These are phyloP conservation scores for Ceratobasidium sp. DNA, from an alignment of 1,284 basidiomycete species.

Conservation along the genomic window DNA sequence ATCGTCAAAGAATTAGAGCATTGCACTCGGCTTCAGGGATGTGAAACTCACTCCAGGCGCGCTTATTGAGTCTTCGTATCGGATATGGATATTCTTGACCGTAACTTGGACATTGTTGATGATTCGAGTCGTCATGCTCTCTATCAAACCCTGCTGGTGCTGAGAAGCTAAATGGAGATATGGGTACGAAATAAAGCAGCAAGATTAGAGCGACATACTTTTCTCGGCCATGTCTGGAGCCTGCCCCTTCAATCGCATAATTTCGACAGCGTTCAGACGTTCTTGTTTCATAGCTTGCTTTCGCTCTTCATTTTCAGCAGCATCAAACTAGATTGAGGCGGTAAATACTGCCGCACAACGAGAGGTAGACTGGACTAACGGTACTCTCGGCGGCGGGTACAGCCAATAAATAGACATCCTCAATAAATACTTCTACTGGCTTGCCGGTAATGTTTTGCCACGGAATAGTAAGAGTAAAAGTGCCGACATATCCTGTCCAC, in stretches of 20 bases:
- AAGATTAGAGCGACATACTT: neutral
- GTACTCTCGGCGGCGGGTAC: slow-evolving; percentile 79
- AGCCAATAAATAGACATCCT: slow-evolving; percentile 96
- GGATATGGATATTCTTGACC: slow-evolving; percentile 93
- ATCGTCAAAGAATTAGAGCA: neutral
- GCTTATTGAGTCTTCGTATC: slow-evolving; percentile 95
- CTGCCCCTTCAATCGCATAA: slow-evolving; percentile 78
- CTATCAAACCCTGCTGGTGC: slow-evolving; percentile 83
- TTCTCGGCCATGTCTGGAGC: slow-evolving; percentile 58
- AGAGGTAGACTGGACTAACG: slow-evolving; percentile 44
- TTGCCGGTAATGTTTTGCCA: slow-evolving; percentile 95
- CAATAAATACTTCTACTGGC: slow-evolving; percentile 91
- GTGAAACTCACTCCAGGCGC: slow-evolving; percentile 79
- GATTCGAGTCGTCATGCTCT: slow-evolving; percentile 89
- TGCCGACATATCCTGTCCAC: slow-evolving; percentile 86
- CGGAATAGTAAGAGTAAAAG: slow-evolving; percentile 91
- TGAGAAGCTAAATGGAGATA: slow-evolving; percentile 63
- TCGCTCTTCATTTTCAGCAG: slow-evolving; percentile 85
- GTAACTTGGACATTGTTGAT: slow-evolving; percentile 98
- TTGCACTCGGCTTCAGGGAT: neutral
- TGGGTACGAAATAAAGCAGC: neutral
- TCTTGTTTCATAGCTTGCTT: slow-evolving; percentile 90
- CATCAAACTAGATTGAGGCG: slow-evolving; percentile 64
- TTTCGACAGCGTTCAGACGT: slow-evolving; percentile 87
- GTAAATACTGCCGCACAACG: neutral